Conservation (phyloP, 441 rosid species). For the Erodium trifolium region DNA sequence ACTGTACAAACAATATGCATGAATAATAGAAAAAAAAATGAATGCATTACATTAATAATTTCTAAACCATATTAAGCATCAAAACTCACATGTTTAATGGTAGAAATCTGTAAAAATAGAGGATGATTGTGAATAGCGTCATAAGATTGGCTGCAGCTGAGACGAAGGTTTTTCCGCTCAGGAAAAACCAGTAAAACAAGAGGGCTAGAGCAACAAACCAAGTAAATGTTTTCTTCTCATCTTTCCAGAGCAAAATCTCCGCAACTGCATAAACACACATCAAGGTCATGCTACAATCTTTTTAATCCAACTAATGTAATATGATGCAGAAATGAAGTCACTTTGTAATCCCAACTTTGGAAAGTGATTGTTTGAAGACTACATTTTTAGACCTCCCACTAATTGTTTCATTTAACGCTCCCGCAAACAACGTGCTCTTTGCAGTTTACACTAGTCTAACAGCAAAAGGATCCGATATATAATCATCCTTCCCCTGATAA, state of each 20-base stretch:
- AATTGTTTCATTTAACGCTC: not conserved
- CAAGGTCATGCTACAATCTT: slow-evolving; percentile 10
- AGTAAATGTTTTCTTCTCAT: slow-evolving; percentile 69
- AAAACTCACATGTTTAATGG: slow-evolving; percentile 55
- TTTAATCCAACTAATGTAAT: not conserved
- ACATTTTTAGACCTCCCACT: not conserved
- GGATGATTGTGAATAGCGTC: slow-evolving; percentile 36
- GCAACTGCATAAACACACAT: slow-evolving; percentile 54
- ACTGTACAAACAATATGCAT: too few relatives aligned
- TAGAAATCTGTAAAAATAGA: slow-evolving; percentile 50
- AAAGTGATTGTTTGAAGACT: not conserved
- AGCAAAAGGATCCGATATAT: not conserved
- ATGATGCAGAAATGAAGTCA: not conserved
- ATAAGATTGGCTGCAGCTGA: slow-evolving; percentile 68
- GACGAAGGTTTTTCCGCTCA: slow-evolving; percentile 57
- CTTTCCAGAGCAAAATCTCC: slow-evolving; percentile 84
- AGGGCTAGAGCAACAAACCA: slow-evolving; percentile 45
- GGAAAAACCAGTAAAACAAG: slow-evolving; percentile 72
- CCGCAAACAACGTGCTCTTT: not conserved
- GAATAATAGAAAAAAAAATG: too few relatives aligned
- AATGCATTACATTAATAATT: not conserved
- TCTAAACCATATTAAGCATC: slow-evolving; percentile 4
- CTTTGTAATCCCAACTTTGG: not conserved
- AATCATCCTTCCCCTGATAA: not conserved
- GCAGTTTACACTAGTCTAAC: not conserved